Conservation (phyloP, 495 filamentous ascomycete genomes). For the Aspergillus kassunensis region DNA sequence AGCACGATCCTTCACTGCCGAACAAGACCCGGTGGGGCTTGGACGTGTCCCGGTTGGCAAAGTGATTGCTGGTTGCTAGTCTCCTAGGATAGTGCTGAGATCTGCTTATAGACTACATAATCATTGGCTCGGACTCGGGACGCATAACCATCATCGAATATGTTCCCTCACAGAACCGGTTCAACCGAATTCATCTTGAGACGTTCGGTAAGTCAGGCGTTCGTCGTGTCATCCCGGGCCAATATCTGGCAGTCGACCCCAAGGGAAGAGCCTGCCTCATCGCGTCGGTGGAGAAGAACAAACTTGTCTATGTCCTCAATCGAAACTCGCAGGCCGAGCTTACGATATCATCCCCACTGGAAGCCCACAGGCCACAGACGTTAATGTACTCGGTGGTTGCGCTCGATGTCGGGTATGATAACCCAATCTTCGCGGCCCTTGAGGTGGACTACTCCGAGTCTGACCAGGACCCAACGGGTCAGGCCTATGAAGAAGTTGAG, state of each 20-base stretch:
- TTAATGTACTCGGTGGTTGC: conserved; percentile 82
- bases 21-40: conserved; percentile 30
- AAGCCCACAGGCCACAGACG: conserved; percentile 93
- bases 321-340: conserved; percentile 90
- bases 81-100: conserved; percentile 56
- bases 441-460: conserved; percentile 90
- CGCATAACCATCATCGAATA: conserved; percentile 94
- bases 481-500: conserved; percentile 75
- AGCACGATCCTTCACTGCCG: conserved; percentile 42
- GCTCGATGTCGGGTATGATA: conserved; percentile 93
- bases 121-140: conserved; percentile 91
- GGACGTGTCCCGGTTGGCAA: conserved; percentile 44
- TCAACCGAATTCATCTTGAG: conserved; percentile 86
- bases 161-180: conserved; percentile 77
- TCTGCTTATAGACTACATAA: conserved; percentile 78
- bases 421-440: conserved; percentile 90
- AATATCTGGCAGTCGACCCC: conserved; percentile 91
- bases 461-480: conserved; percentile 85
- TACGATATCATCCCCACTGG: conserved; percentile 94
- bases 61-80: conserved; percentile 30
- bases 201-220: conserved; percentile 98
- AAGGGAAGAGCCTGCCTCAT: conserved; percentile 94
- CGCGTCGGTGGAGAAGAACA: conserved; percentile 95
- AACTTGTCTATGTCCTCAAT: conserved; percentile 97
- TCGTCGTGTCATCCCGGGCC: conserved; percentile 87